phyloP scores from a whole-genome alignment of 495 filamentous ascomycete genomes.

The Lasiosphaeris hirsuta region DNA sequence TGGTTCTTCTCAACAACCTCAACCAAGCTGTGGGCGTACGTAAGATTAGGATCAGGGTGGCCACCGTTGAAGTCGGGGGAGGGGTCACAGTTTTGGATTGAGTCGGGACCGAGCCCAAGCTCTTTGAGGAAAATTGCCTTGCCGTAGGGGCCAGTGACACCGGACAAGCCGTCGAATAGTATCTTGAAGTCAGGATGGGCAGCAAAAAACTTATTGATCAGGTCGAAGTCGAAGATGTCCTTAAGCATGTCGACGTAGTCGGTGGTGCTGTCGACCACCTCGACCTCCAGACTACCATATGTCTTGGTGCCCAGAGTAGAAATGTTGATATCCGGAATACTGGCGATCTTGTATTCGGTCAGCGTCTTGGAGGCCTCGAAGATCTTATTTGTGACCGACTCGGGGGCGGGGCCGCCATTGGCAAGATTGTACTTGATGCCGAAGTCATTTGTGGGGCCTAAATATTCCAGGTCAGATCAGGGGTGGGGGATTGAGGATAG shows the following conservation, averaged over 20 bases:
- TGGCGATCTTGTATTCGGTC: constrained; percentile 84
- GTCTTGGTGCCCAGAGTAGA: constrained; percentile 74
- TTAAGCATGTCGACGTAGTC: constrained; percentile 96
- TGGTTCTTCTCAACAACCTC: constrained; percentile 86
- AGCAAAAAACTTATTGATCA: constrained; percentile 90
- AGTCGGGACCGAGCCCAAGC: constrained; percentile 69
- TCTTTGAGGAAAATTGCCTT: constrained; percentile 92
- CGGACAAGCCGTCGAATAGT: constrained; percentile 89
- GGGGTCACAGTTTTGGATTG: constrained; percentile 90
- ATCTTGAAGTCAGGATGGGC: constrained; percentile 90
- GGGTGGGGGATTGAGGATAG: not conserved
- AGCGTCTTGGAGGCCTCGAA: constrained; percentile 84
- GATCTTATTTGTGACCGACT: constrained; percentile 96
- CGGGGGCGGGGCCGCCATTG: constrained; percentile 93
- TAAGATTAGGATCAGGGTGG: constrained; percentile 96
- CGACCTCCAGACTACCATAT: constrained; percentile 84
- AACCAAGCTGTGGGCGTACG: constrained; percentile 95
- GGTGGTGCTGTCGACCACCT: constrained; percentile 85
- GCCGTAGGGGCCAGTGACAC: constrained; percentile 94
- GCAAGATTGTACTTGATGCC: constrained; percentile 99
- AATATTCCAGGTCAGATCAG: not conserved
- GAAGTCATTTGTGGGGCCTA: constrained; percentile 90
- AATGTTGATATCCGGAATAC: constrained; percentile 84
- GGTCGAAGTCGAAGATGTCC: constrained; percentile 93
- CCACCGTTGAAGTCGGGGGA: constrained; percentile 93